Conservation (phyloP, 352 stramenopile species). For the Lagenidium giganteum region DNA sequence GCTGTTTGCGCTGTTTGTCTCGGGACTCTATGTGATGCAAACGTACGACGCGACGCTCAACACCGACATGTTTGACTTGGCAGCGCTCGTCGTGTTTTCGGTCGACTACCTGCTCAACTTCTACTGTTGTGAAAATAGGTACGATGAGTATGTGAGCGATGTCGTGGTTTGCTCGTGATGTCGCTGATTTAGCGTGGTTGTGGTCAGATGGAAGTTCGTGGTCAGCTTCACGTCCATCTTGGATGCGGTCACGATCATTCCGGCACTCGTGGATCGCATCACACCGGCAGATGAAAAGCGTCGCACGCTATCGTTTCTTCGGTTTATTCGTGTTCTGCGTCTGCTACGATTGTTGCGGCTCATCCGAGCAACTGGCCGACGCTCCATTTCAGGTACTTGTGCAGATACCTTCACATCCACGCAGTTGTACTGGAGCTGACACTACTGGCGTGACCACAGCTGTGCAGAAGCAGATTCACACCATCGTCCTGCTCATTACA, state of each 20-base stretch:
- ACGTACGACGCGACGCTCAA: constrained; percentile 30
- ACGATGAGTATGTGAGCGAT: not conserved
- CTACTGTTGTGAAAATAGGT: constrained; percentile 58
- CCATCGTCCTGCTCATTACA: constrained; percentile 52
- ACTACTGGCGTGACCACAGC: no score
- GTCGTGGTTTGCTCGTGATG: no score
- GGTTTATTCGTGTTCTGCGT: constrained; percentile 55
- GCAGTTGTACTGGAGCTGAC: no score
- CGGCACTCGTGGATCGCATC: constrained; percentile 35
- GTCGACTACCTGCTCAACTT: constrained; percentile 56
- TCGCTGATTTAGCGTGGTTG: not conserved
- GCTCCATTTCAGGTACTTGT: constrained; percentile 29
- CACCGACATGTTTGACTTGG: constrained; percentile 27
- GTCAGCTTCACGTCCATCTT: constrained; percentile 52
- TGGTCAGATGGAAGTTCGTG: constrained; percentile 21
- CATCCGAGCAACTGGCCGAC: constrained; percentile 33
- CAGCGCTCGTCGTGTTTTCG: constrained; percentile 37
- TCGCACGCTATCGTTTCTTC: constrained; percentile 43
- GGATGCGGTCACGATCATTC: constrained; percentile 57
- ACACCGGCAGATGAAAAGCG: constrained; percentile 2
- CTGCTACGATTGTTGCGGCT: constrained; percentile 49
- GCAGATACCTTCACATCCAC: no score
- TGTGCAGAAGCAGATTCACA: constrained; percentile 63
- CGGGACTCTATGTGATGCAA: constrained; percentile 39
- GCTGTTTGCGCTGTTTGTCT: constrained; percentile 43